Base-by-base conservation (phyloP, 2,329 filamentous ascomycete genomes). In the Microdochium paspali region DNA sequence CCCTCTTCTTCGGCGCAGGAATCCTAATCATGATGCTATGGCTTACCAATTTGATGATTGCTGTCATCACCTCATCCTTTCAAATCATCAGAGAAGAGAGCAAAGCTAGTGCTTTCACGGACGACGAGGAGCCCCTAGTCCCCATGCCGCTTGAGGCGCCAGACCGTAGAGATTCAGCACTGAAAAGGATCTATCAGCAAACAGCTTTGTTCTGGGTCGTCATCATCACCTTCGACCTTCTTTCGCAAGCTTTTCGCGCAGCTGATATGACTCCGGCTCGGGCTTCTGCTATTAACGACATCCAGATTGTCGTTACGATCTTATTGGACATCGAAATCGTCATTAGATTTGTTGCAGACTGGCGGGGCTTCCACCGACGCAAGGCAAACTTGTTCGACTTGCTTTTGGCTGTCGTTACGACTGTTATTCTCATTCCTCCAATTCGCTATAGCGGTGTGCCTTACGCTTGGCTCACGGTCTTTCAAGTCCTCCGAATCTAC, bases 1-100 rank as follows among this genome's bases (percentile, higher is more conserved):
- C 90, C 1, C 70, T 97, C 2, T 98, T 83, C 59, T 84, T 84
- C 48, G 81, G 74, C 24, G 79, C 76, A 12, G 79, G 77, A 23
- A 91, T 95, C 61, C 82, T 98, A 58, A 88, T 98, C 53, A 80
- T 98, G 74, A 93, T 89, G 71, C 75, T 98, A 45, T 98, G 93
- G 93, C 79, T 98, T 58, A 90, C 94, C 53, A 97, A 96, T 64
- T 79, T 98, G 67, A 66, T 86, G 44, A 95, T 98, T 60, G 93
- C 93, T 3, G 93, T 98, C 58, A 98, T 98, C 61, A 98, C 93
- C 0, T 95, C 93, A 4, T 96, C 91, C 1, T 98, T 98, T 60
- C 93, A 98, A 63, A 87, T 98, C 54, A 98, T 98, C 57, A 82
- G 93, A 53, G 94, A 98, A 69, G 93, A 98, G 63, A 95, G 89